Evolutionary conservation across 106 monocot genomes (phyloP), one percentile per base, ranked within the genome.

Genomic region (Acanthochlamys bracteata): DNA sequence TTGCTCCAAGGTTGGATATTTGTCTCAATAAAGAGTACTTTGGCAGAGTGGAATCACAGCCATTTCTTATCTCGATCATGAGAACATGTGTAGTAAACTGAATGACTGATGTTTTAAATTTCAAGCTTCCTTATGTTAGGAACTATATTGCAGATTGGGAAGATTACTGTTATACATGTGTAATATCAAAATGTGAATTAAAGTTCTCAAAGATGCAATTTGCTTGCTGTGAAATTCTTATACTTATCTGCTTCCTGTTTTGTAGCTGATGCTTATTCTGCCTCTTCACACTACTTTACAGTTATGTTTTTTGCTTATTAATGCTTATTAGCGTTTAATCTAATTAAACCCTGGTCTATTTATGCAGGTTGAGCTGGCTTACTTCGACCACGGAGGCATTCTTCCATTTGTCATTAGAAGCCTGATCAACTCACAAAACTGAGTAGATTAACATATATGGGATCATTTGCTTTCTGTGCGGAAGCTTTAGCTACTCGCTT

Each of bases 321-420:
- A 1, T 55, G 55, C 2, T 4, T 54, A 54, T 4, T 19, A 6
- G 19, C 6, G 12, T 54, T 54, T 54, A 16, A 19, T 54, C 16
- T 17, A 16, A 10, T 16, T 8, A 19, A 11, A 49, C 19, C 47
- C 10, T 65, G 0, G 55, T 56, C 49, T 59, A 25, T 27, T 33
- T 39, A n/a, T 65, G 25, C 58, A 84, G 84, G 76, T 84, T 60
- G 84, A 84, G 65, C 24, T 84, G 41, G 80, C 84, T 4, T 84
- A 84, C 74, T 84, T 77, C 66, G 60, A 84, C 61, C 80, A 84
- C 22, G 84, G 82, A 9, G 76, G 82, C 19, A 77, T 82, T 60
- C 68, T 81, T 59, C 80, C 75, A 4, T 80, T 47, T 51, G 80
- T 75, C 41, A 80, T 80, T 49, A 53, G 80, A 46, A 75, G 63